Base-by-base conservation (phyloP, 2,329 filamentous ascomycete genomes). In the Exophiala bonariae region DNA sequence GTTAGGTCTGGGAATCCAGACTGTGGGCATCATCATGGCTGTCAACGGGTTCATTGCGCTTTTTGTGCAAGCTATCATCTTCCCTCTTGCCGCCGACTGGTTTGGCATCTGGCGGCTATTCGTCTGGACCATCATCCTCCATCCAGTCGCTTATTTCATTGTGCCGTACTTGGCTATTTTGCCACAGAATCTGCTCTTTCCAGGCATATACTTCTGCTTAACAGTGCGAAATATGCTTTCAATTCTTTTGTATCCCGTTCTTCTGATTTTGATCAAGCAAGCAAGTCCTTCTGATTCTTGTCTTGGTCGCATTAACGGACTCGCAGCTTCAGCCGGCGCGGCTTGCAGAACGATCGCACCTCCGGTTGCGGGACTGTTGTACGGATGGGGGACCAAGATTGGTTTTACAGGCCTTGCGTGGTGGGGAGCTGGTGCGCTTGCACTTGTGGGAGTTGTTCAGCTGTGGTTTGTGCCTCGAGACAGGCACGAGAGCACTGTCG, bases 181-280 rank as follows among this genome's bases (percentile, higher is more conserved):
- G 1, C 80, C 84, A 0, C 56, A 63, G 1, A 63, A 68, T 17
- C 60, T 78, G 28, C 63, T 85, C 8, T 83, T 82, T 38, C 63
- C 76, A 0, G 82, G 81, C 8, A 81, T 89, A 19, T 88, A 87
- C 62, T 64, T 73, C n/a, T 83, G 82, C 33, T 70, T 89, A 26
- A 69, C 79, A 2, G 66, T 87, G 47, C 82, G 86, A 54, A 86
- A 85, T 56, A 70, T 86, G 45, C 80, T 83, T 45, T 83, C 82
- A 6, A 86, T 88, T 55, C 73, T 88, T 28, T 80, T 79, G 17
- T 86, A 84, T 30, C 85, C 85, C 0, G 76, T 86, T 7, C 75
- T 85, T 1, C 72, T 89, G 19, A 87, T 89, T 50, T 72, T 89
- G 44, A 77, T 89, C 60, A 89, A 89, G 64, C 82, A 88, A 67